phyloP scores from a whole-genome alignment of 805 yeast genomes.

The Lipomyces lipofer region DNA sequence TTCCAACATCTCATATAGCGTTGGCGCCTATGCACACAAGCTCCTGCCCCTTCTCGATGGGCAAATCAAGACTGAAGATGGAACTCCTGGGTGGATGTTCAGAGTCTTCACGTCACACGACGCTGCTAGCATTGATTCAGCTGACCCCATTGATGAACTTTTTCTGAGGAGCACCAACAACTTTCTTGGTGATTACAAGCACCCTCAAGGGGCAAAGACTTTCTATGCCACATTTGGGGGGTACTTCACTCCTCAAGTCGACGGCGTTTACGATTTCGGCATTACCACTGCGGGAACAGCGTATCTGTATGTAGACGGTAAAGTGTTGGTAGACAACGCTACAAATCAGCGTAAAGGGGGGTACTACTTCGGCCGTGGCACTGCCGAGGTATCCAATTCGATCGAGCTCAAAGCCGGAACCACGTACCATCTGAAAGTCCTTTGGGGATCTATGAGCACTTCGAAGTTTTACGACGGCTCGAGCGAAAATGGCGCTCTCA shows the following conservation, averaged over 20 bases:
- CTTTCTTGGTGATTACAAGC: slow-evolving; percentile 15
- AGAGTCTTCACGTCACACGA: background rate
- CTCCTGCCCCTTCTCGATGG: slow-evolving; percentile 10
- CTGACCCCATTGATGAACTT: background rate
- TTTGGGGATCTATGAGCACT: slow-evolving; percentile 54
- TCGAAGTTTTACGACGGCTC: slow-evolving; percentile 13
- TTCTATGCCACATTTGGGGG: slow-evolving; percentile 51
- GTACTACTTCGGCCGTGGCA: slow-evolving; percentile 56
- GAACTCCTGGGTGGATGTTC: slow-evolving; percentile 10
- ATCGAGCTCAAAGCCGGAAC: slow-evolving; percentile 47
- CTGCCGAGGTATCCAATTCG: slow-evolving; percentile 51
- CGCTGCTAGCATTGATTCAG: background rate
- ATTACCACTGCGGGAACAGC: slow-evolving; percentile 57
- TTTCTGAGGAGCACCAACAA: background rate
- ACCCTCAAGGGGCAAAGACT: slow-evolving; percentile 1
- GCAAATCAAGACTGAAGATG: slow-evolving; percentile 2
- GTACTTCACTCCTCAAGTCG: slow-evolving; percentile 48
- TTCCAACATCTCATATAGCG: slow-evolving; percentile 1
- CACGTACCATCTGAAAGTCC: slow-evolving; percentile 49
- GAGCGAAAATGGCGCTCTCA: background rate
- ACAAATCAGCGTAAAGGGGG: slow-evolving; percentile 53
- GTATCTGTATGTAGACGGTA: slow-evolving; percentile 52
- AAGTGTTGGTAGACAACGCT: slow-evolving; percentile 57
- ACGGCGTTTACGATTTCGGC: slow-evolving; percentile 55
- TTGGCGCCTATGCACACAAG: slow-evolving; percentile 14